These are phyloP conservation scores for Sindora glabra DNA, from an alignment of 306 rosid genomes.

Conservation along the genomic window DNA sequence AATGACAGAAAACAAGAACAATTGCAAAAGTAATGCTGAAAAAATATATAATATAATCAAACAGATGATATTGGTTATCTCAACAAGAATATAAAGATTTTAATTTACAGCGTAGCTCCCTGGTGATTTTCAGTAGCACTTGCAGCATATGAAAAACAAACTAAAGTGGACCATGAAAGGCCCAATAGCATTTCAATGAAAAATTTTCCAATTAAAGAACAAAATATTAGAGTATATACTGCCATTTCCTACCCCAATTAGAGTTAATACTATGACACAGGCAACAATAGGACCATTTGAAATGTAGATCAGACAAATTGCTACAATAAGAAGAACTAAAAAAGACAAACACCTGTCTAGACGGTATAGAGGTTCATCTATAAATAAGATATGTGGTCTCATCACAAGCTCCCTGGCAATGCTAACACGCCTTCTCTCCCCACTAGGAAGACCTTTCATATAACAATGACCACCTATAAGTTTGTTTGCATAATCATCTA, in stretches of 20 bases:
- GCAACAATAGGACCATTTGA: background rate
- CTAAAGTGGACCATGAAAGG: no score
- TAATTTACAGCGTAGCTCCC: no score
- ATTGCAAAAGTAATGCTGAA: background rate
- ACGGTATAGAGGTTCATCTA: conserved; percentile 94
- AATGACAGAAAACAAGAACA: background rate
- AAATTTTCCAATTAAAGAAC: no score
- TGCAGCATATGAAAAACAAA: no score
- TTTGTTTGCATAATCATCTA: conserved; percentile 83
- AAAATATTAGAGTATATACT: no score
- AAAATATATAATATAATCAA: conserved; percentile 4
- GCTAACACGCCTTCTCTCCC: conserved; percentile 88
- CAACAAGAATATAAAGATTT: no score
- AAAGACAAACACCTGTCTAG: conserved; percentile 66
- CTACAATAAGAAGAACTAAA: background rate
- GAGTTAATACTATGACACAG: no score
- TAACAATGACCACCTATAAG: conserved; percentile 92
- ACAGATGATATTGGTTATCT: background rate
- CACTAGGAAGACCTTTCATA: conserved; percentile 95
- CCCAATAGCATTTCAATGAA: no score
- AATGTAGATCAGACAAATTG: background rate
- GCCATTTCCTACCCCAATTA: no score
- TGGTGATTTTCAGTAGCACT: no score
- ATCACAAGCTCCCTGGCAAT: conserved; percentile 97
- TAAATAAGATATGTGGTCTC: conserved; percentile 88